phyloP scores from a whole-genome alignment of 768 basidiomycete genomes.

The Strobilomyces dryophilus region DNA sequence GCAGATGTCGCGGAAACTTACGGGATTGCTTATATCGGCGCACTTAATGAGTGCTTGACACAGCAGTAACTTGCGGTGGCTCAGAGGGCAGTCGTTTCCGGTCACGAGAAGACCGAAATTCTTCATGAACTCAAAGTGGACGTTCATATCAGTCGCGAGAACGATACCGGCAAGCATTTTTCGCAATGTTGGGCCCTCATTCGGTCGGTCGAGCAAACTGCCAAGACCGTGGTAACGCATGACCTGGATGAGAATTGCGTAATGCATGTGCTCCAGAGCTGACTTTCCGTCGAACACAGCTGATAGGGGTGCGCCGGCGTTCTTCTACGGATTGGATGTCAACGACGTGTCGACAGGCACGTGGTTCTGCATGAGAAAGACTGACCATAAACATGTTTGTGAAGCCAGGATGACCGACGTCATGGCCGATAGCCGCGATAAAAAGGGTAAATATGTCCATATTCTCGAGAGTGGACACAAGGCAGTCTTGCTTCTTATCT shows the following conservation, averaged over 20 bases:
- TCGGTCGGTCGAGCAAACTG: slow-evolving; percentile 56
- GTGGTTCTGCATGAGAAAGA: slow-evolving; percentile 11
- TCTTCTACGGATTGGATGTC: slow-evolving; percentile 57
- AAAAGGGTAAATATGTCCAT: slow-evolving; percentile 82
- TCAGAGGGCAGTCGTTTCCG: slow-evolving; percentile 37
- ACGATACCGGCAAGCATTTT: slow-evolving; percentile 78
- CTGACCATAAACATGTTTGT: slow-evolving; percentile 91
- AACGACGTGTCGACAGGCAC: slow-evolving; percentile 1
- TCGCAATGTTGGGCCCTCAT: slow-evolving; percentile 48
- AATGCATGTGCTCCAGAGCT: slow-evolving; percentile 91
- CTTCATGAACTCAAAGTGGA: slow-evolving; percentile 82
- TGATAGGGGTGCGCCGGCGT: slow-evolving; percentile 86
- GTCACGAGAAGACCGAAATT: slow-evolving; percentile 51
- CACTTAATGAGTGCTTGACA: slow-evolving; percentile 95
- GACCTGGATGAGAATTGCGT: slow-evolving; percentile 69
- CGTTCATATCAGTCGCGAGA: slow-evolving; percentile 92
- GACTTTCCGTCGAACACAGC: slow-evolving; percentile 86
- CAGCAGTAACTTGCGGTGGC: slow-evolving; percentile 58
- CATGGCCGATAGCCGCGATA: slow-evolving; percentile 94
- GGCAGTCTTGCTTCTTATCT: slow-evolving; percentile 35
- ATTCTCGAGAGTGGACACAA: slow-evolving; percentile 44
- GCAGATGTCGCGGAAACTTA: slow-evolving; percentile 39
- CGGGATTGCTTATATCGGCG: slow-evolving; percentile 98
- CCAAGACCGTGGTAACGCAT: slow-evolving; percentile 79
- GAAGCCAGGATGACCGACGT: slow-evolving; percentile 95